Percentiles rank a stretch among this genome's conserved stretches.
phyloP scores from a whole-genome alignment of 768 basidiomycete species.

The Boletus bicolor region DNA sequence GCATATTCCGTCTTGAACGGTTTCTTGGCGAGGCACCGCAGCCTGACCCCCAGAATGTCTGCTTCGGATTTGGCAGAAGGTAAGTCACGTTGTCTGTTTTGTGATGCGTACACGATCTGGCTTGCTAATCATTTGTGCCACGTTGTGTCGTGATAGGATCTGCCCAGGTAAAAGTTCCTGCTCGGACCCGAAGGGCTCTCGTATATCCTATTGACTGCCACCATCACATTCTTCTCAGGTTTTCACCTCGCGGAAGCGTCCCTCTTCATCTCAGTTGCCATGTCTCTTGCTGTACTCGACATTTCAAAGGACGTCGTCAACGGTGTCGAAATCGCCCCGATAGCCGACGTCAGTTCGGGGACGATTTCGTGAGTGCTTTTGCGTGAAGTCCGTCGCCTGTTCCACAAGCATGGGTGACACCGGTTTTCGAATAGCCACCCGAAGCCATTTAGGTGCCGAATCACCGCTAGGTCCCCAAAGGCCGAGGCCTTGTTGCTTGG shows the following conservation, averaged over 20 bases:
- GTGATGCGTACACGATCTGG: too few relatives aligned
- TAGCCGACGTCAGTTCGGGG: constrained; percentile 41
- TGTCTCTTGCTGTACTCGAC: constrained; percentile 45
- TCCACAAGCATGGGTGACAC: not conserved
- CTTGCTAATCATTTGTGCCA: not conserved
- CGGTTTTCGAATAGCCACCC: constrained; percentile 36
- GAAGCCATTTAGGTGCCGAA: constrained; percentile 51
- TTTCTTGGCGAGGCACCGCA: constrained; percentile 23
- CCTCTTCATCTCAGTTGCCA: constrained; percentile 29
- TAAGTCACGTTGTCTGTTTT: not conserved
- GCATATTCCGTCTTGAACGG: constrained; percentile 33
- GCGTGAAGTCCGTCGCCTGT: too few relatives aligned
- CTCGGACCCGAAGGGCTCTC: not conserved
- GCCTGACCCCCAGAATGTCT: constrained; percentile 12
- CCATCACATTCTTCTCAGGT: constrained; percentile 14
- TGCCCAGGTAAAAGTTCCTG: constrained; percentile 18
- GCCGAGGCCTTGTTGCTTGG: constrained; percentile 24
- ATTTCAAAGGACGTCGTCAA: constrained; percentile 40
- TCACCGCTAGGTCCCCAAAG: constrained; percentile 49
- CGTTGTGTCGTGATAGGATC: constrained; percentile 1
- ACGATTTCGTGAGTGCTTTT: constrained; percentile 39
- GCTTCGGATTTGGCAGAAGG: constrained; percentile 33
- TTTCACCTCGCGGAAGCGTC: constrained; percentile 26
- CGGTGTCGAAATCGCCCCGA: constrained; percentile 42
- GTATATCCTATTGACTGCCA: too few relatives aligned